Evolutionary conservation across 495 filamentous ascomycete species (phyloP).

Genomic region (Neurospora discreta): DNA sequence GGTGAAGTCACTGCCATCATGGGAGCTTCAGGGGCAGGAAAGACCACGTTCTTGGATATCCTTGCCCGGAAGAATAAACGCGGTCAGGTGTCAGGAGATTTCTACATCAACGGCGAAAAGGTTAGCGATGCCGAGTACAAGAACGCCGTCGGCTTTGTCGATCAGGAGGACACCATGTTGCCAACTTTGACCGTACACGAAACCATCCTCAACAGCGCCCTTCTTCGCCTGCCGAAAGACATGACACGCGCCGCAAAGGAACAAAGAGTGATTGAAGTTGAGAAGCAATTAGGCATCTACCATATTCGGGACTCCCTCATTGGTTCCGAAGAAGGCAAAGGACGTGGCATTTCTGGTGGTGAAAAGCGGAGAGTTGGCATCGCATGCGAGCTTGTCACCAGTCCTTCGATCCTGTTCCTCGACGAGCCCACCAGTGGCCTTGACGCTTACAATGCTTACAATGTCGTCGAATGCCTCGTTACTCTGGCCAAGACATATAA

Average conservation of each 20-base stretch:
- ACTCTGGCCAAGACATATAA: conserved; percentile 92
- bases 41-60: conserved; percentile 95
- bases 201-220: conserved; percentile 87
- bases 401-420: conserved; percentile 91
- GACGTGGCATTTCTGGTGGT: conserved; percentile 90
- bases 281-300: conserved; percentile 86
- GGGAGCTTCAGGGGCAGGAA: conserved; percentile 94
- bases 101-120: conserved; percentile 90
- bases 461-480: conserved; percentile 92
- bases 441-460: conserved; percentile 94
- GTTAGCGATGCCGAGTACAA: conserved; percentile 77
- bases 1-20: conserved; percentile 95
- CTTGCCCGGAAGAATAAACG: conserved; percentile 96
- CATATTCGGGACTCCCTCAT: conserved; percentile 89
- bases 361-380: conserved; percentile 95
- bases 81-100: conserved; percentile 65
- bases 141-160: conserved; percentile 89
- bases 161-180: conserved; percentile 97
- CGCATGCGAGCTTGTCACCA: conserved; percentile 94
- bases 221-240: conserved; percentile 78
- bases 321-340: conserved; percentile 93
- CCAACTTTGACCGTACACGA: conserved; percentile 96
- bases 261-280: conserved; percentile 81
- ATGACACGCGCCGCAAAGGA: conserved; percentile 83
- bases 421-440: conserved; percentile 95